Conservation (phyloP, 2,329 filamentous ascomycete species). For the Zalaria sp. region DNA sequence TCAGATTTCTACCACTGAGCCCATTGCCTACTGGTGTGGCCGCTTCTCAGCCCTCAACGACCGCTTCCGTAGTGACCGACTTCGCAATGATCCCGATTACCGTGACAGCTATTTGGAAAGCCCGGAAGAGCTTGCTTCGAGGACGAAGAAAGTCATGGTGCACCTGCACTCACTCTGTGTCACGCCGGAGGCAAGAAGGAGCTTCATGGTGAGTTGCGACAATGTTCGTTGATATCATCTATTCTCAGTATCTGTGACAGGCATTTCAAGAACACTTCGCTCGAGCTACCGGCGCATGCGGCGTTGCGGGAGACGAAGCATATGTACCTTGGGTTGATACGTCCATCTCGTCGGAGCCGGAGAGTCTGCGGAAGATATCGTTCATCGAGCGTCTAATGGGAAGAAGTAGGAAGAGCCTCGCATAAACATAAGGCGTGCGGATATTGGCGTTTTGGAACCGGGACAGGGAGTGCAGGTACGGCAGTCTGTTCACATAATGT, state of each 20-base stretch:
- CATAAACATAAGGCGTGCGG: slow-evolving; percentile 1
- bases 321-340: not conserved
- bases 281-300: too few species aligned
- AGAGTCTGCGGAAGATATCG: slow-evolving; percentile 7
- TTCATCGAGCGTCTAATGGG: slow-evolving; percentile 8
- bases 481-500: too few species aligned
- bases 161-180: not conserved
- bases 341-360: not conserved
- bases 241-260: too few species aligned
- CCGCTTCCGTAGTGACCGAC: slow-evolving; percentile 33
- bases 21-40: slow-evolving; percentile 46
- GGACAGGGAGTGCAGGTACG: too few species aligned
- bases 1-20: slow-evolving; percentile 13
- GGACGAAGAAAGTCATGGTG: not conserved
- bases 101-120: not conserved
- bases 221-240: not conserved
- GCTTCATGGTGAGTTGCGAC: not conserved
- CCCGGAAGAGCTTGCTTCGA: not conserved
- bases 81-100: slow-evolving; percentile 23
- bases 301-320: too few species aligned
- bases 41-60: slow-evolving; percentile 46
- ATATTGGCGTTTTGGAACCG: too few species aligned
- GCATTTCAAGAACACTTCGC: too few species aligned
- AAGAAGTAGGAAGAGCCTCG: slow-evolving; percentile 4
- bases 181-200: not conserved